Conservation (phyloP, 495 filamentous ascomycete genomes). For the Tuber indicum region DNA sequence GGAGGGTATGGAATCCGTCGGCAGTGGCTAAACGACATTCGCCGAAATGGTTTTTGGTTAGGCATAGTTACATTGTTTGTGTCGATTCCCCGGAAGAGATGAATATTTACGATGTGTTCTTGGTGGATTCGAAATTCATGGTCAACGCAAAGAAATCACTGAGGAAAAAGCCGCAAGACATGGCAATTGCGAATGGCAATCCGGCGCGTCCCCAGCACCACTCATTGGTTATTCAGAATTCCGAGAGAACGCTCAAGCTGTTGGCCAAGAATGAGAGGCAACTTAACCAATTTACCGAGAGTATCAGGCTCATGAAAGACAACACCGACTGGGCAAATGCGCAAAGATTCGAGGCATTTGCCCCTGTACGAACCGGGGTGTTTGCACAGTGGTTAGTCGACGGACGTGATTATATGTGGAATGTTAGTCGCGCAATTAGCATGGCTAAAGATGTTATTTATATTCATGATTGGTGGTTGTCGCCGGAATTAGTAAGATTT, state of each 20-base stretch:
- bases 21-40: slow-evolving; percentile 72
- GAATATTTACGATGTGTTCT: slow-evolving; percentile 98
- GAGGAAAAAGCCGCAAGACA: slow-evolving; percentile 52
- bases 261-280: slow-evolving; percentile 85
- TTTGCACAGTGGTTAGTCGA: slow-evolving; percentile 97
- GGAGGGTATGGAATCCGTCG: slow-evolving; percentile 67
- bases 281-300: slow-evolving; percentile 86
- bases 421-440: slow-evolving; percentile 91
- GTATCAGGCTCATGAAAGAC: slow-evolving; percentile 73
- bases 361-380: slow-evolving; percentile 75
- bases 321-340: slow-evolving; percentile 71
- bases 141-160: slow-evolving; percentile 59
- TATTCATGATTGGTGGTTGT: slow-evolving; percentile 99
- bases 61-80: slow-evolving; percentile 94
- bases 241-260: slow-evolving; percentile 83
- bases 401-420: slow-evolving; percentile 98
- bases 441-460: slow-evolving; percentile 98
- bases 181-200: slow-evolving; percentile 30
- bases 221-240: slow-evolving; percentile 72
- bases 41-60: slow-evolving; percentile 96
- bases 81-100: slow-evolving; percentile 97
- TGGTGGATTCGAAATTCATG: slow-evolving; percentile 78
- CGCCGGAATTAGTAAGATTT: slow-evolving; percentile 64
- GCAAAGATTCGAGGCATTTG: slow-evolving; percentile 90
- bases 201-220: slow-evolving; percentile 72